A percentile compares a stretch with the other conserved stretches of the same genome.
Evolutionary conservation across 345 rosid genomes (phyloP).

Genomic region (Lepidium africanum): DNA sequence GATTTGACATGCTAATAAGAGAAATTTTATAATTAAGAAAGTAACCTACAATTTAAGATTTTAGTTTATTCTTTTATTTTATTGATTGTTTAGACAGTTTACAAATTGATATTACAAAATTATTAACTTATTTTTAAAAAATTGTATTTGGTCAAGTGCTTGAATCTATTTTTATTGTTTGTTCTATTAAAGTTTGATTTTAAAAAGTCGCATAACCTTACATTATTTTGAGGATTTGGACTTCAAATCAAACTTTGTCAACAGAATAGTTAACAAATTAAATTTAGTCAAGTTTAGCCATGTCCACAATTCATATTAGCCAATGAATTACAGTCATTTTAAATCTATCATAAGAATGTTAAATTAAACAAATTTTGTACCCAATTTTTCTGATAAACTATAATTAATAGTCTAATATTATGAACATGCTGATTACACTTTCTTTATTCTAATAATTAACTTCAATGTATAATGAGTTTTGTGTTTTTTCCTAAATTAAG

Average conservation of each 20-base stretch:
- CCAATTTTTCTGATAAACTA: background rate
- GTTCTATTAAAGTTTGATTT: no score
- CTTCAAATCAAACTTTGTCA: no score
- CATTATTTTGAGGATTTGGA: no score
- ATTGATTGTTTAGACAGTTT: background rate
- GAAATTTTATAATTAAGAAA: background rate
- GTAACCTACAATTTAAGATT: background rate
- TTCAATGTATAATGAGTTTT: background rate
- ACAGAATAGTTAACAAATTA: no score
- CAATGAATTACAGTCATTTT: no score
- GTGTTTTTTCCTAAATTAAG: background rate
- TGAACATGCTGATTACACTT: background rate
- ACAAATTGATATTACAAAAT: background rate
- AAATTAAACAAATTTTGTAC: background rate
- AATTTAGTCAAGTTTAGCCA: no score
- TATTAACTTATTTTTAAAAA: background rate
- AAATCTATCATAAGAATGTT: no score
- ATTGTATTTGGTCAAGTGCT: no score
- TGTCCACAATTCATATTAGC: no score
- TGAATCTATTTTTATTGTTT: no score
- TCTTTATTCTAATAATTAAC: background rate
- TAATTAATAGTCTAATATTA: background rate
- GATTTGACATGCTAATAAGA: conserved; percentile 12
- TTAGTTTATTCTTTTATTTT: background rate
- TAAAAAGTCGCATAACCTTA: no score